Base-by-base conservation (phyloP, 371 early-diverging fungal genomes). In the Quaeritorhiza haematococci region DNA sequence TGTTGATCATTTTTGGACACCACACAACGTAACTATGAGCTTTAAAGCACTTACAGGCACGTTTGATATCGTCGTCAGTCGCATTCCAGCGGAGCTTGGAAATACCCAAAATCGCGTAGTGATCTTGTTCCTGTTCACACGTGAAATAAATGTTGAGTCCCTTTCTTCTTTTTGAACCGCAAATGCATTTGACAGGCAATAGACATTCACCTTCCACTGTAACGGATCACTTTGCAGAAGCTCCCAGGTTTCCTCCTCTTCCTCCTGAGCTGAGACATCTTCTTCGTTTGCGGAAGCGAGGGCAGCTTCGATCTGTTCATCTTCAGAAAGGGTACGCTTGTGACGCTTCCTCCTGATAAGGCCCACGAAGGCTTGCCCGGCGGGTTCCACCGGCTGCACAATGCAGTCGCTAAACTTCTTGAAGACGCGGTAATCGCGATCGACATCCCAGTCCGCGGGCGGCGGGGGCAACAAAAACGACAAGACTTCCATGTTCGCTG, bases 71-170 rank as follows among this genome's bases (percentile, higher is more conserved):
- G 10, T 75, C 78, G 13, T 76, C 78, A 29, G 61, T 71, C 5
- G 78, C 81, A 13, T 50, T 53, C 49, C 59, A 74, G 2, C 81
- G 59, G 28, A 66, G 55, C 53, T 64, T 69, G 3, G 72, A 66
- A 28, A 80, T 43, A n/a, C 81, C 81, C 2, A 80, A 55, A n/a
- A 80, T 62, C 32, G 68, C 70, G 58, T 80, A 80, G 65, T 80
- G 81, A 44, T 80, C 81, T 62, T 80, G 78, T 30, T 67, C 51
- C 67, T 73, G 49, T n/a, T n/a, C n/a, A n/a, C 8, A 45, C n/a
- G 38, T 10, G n/a, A 38, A 38, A 38, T 38, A 38, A n/a, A 38
- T 13, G 10, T 26, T 26, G 34, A 26, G 21, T 47, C 34, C 10
- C 21, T 13, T 47, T 47, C 10, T 10, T n/a, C 27, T 32, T 23